A percentile compares a stretch with the other conserved stretches of the same genome.
These are phyloP conservation scores for Alternaria panax DNA, from an alignment of 2,329 filamentous ascomycete species.

Conservation along the genomic window DNA sequence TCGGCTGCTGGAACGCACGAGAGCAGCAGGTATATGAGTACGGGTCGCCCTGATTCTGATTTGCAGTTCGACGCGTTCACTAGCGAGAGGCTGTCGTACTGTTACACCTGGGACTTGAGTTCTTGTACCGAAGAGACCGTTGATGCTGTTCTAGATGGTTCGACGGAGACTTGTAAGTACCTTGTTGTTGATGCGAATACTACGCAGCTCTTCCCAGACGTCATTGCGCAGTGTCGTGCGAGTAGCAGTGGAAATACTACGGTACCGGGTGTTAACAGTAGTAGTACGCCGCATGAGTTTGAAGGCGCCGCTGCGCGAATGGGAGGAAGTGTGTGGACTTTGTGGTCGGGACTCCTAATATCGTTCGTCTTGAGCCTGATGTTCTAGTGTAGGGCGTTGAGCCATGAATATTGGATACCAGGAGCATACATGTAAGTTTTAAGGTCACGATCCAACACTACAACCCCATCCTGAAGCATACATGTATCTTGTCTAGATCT, in stretches of 20 bases:
- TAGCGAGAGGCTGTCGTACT: constrained; percentile 18
- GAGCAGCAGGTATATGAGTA: constrained; percentile 20
- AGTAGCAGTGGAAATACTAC: constrained; percentile 8
- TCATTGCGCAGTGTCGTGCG: constrained; percentile 23
- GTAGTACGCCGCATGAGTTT: constrained; percentile 7
- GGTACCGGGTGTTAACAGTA: neutral
- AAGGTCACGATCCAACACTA: neutral
- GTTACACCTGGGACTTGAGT: constrained; percentile 26
- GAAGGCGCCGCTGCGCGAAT: constrained; percentile 9
- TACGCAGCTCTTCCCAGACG: constrained; percentile 27
- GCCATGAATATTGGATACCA: neutral
- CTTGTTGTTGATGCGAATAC: constrained; percentile 30
- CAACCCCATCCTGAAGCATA: neutral
- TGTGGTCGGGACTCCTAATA: neutral
- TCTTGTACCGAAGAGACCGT: constrained; percentile 25
- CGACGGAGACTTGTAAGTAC: constrained; percentile 26
- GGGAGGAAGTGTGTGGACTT: neutral
- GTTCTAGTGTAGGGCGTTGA: neutral
- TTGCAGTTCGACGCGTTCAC: constrained; percentile 18
- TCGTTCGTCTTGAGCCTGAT: neutral
- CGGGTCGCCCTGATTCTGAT: constrained; percentile 20
- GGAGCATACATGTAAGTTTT: neutral
- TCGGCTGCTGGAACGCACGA: constrained; percentile 12
- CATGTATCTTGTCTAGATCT: neutral
- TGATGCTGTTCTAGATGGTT: constrained; percentile 19